A percentile compares a stretch with the other conserved stretches of the same genome.
Evolutionary conservation across 495 filamentous ascomycete species (phyloP).

Genomic region (Astrothelium macrocarpum): DNA sequence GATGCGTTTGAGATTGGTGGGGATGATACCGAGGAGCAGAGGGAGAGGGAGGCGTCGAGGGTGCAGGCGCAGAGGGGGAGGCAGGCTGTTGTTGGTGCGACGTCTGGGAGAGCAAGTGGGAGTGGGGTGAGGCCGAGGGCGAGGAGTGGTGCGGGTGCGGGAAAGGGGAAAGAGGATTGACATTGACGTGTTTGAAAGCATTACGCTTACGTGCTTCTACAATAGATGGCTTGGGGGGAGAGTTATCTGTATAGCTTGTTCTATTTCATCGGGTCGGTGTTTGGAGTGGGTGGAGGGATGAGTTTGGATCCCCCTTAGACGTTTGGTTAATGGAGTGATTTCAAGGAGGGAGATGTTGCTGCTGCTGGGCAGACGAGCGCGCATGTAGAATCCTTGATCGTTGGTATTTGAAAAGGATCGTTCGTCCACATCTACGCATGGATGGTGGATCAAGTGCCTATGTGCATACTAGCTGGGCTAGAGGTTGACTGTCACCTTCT

Average conservation of each 20-base stretch:
- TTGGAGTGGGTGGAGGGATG: neutral
- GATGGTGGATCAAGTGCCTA: neutral
- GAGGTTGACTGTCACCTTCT: no score
- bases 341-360: neutral
- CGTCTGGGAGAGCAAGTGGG: conserved; percentile 12
- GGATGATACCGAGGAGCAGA: conserved; percentile 21
- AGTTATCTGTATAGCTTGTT: neutral
- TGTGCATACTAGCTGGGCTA: neutral
- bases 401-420: neutral
- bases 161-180: conserved; percentile 20
- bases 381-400: neutral
- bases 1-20: conserved; percentile 44
- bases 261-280: neutral
- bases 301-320: neutral
- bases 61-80: conserved; percentile 12
- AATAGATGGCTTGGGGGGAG: neutral
- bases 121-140: conserved; percentile 12
- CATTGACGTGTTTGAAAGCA: neutral
- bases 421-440: neutral
- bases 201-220: neutral
- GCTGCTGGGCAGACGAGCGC: conserved; percentile 1
- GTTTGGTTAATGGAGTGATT: neutral
- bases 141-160: conserved; percentile 10
- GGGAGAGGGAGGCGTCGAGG: conserved; percentile 9
- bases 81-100: conserved; percentile 5